Conservation (phyloP, 2,329 filamentous ascomycete genomes). For the Ceratocystis variospora region DNA sequence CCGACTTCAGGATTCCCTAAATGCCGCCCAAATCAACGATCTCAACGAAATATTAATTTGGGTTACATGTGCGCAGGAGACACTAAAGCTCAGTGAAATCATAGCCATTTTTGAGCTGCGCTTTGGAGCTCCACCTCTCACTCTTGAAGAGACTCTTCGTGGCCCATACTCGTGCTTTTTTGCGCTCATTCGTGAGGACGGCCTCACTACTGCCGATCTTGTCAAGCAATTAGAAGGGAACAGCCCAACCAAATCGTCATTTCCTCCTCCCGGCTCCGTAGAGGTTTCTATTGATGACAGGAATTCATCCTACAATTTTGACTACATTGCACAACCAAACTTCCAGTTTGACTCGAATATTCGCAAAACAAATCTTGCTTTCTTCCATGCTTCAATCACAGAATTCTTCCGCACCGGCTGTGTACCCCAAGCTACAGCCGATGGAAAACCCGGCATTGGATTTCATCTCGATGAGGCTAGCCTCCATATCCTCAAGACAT, state of each 20-base stretch:
- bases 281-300: slow-evolving; percentile 18
- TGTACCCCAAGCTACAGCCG: slow-evolving; percentile 8
- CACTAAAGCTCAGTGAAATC: slow-evolving; percentile 32
- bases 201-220: slow-evolving; percentile 31
- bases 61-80: slow-evolving; percentile 33
- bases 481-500: slow-evolving; percentile 29
- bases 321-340: slow-evolving; percentile 25
- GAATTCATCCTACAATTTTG: slow-evolving; percentile 25
- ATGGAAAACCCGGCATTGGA: slow-evolving; percentile 23
- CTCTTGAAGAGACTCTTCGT: slow-evolving; percentile 31
- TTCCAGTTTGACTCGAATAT: slow-evolving; percentile 33
- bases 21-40: slow-evolving; percentile 29
- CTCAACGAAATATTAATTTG: slow-evolving; percentile 36
- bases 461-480: slow-evolving; percentile 28
- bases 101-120: slow-evolving; percentile 32
- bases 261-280: background rate
- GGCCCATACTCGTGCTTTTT: slow-evolving; percentile 36
- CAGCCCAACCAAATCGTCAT: slow-evolving; percentile 17
- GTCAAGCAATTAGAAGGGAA: slow-evolving; percentile 28
- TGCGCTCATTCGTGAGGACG: slow-evolving; percentile 32
- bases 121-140: slow-evolving; percentile 30
- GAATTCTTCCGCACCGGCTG: slow-evolving; percentile 17
- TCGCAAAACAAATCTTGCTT: slow-evolving; percentile 28
- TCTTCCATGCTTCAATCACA: slow-evolving; percentile 24
- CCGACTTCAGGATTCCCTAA: slow-evolving; percentile 30